phyloP scores from a whole-genome alignment of 345 rosid genomes.

The Zanthoxylum bungeanum region DNA sequence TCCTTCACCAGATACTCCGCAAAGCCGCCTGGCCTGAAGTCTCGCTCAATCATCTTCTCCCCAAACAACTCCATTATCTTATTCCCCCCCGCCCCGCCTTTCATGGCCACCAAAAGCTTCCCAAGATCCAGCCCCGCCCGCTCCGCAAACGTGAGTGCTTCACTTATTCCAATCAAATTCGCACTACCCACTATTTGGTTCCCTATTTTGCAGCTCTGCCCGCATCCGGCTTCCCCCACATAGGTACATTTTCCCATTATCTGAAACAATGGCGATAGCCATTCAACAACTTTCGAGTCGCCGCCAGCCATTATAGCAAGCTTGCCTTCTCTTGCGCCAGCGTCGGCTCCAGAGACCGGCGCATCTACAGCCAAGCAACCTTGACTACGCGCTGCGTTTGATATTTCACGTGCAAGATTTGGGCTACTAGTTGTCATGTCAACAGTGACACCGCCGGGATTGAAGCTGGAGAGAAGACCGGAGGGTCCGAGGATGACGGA shows the following conservation, averaged over 20 bases:
- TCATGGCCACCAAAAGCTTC: slow-evolving; percentile 45
- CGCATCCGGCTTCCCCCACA: slow-evolving; percentile 74
- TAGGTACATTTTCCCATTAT: slow-evolving; percentile 53
- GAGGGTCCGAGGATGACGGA: slow-evolving; percentile 46
- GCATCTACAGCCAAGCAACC: slow-evolving; percentile 73
- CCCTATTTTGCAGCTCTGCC: slow-evolving; percentile 76
- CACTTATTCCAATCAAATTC: slow-evolving; percentile 69
- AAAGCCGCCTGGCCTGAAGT: slow-evolving; percentile 64
- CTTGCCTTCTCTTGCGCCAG: slow-evolving; percentile 70
- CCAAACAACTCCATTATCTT: slow-evolving; percentile 73
- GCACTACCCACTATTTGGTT: slow-evolving; percentile 74
- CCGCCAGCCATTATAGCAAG: slow-evolving; percentile 72
- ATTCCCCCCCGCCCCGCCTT: slow-evolving; percentile 64
- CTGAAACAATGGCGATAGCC: slow-evolving; percentile 57
- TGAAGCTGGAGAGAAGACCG: slow-evolving; percentile 58
- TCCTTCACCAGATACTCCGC: slow-evolving; percentile 89
- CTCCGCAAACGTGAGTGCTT: slow-evolving; percentile 71
- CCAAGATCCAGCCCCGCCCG: slow-evolving; percentile 55
- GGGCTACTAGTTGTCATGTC: slow-evolving; percentile 75
- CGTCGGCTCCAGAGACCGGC: slow-evolving; percentile 71
- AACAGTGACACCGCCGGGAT: slow-evolving; percentile 55
- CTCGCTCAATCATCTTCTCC: slow-evolving; percentile 57
- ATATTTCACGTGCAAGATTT: slow-evolving; percentile 55
- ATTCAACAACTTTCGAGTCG: slow-evolving; percentile 50
- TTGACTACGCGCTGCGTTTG: slow-evolving; percentile 38